Conservation (phyloP, 169 alveolate species). For the Plasmodium coatneyi region DNA sequence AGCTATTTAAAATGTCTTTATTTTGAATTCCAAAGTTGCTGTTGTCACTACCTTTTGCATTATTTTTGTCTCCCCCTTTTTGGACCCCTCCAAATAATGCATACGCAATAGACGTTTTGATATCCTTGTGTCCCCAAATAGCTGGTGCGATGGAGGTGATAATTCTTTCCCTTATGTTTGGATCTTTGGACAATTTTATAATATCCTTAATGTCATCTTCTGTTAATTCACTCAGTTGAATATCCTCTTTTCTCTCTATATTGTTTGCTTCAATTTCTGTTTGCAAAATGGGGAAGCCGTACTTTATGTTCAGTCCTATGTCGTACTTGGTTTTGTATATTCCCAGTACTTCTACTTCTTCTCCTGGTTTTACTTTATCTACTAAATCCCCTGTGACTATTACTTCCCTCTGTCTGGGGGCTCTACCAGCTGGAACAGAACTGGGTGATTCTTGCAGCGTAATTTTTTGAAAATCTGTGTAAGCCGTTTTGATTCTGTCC, state of each 20-base stretch:
- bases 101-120: slow-evolving; percentile 93
- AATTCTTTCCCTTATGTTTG: slow-evolving; percentile 94
- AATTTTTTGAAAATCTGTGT: slow-evolving; percentile 96
- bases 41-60: slow-evolving; percentile 56
- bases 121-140: slow-evolving; percentile 96
- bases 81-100: slow-evolving; percentile 96
- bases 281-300: slow-evolving; percentile 97
- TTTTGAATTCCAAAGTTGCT: slow-evolving; percentile 60
- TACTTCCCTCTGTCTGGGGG: slow-evolving; percentile 98
- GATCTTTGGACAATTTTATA: slow-evolving; percentile 91
- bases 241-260: slow-evolving; percentile 93
- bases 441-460: slow-evolving; percentile 98
- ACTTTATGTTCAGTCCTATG: slow-evolving; percentile 94
- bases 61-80: slow-evolving; percentile 79
- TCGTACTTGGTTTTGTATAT: slow-evolving; percentile 95
- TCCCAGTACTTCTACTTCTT: slow-evolving; percentile 97
- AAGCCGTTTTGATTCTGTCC: slow-evolving; percentile 93
- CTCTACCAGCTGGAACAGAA: slow-evolving; percentile 99
- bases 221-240: slow-evolving; percentile 91
- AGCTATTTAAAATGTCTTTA: slow-evolving; percentile 90
- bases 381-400: slow-evolving; percentile 97
- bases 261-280: slow-evolving; percentile 97
- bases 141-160: slow-evolving; percentile 98
- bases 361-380: slow-evolving; percentile 99
- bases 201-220: slow-evolving; percentile 95